Evolutionary conservation across 768 basidiomycete species (phyloP).

Genomic region (Leucocoprinus sp.): DNA sequence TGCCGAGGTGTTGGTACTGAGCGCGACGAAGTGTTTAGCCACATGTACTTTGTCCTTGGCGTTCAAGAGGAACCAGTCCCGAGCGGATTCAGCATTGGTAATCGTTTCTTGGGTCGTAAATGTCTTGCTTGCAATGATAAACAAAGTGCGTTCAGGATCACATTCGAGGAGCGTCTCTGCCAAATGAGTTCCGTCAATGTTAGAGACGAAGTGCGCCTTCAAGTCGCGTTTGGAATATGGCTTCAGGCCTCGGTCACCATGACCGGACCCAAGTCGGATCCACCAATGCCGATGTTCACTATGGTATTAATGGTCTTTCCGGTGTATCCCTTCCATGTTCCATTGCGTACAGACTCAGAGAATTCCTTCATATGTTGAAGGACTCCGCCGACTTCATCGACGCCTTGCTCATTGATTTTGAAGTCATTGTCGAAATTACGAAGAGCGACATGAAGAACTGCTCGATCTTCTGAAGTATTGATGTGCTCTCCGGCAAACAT

Average conservation of each 20-base stretch:
- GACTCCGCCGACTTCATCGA: constrained; percentile 74
- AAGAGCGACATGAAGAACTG: constrained; percentile 91
- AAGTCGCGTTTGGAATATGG: constrained; percentile 86
- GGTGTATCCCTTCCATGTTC: constrained; percentile 94
- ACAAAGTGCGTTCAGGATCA: constrained; percentile 88
- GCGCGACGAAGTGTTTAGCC: constrained; percentile 97
- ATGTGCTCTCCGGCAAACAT: constrained; percentile 97
- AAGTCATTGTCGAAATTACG: constrained; percentile 65
- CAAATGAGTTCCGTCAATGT: constrained; percentile 97
- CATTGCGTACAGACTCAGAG: constrained; percentile 74
- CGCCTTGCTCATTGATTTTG: constrained; percentile 73
- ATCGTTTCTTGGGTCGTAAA: constrained; percentile 99
- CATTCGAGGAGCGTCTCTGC: constrained; percentile 77
- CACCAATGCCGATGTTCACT: constrained; percentile 99
- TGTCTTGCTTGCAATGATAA: constrained; percentile 98
- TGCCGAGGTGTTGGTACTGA: constrained; percentile 92
- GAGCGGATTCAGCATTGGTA: constrained; percentile 92
- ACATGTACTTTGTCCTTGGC: constrained; percentile 88
- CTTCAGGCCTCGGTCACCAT: constrained; percentile 99
- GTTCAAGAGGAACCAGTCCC: constrained; percentile 83
- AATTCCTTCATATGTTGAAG: constrained; percentile 90
- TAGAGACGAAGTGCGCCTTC: constrained; percentile 84
- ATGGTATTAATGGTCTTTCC: constrained; percentile 91
- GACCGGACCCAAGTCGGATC: constrained; percentile 95
- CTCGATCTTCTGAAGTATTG: constrained; percentile 97